Conservation (phyloP, 257 asterid genomes). For the Primulina huaijiensis region DNA sequence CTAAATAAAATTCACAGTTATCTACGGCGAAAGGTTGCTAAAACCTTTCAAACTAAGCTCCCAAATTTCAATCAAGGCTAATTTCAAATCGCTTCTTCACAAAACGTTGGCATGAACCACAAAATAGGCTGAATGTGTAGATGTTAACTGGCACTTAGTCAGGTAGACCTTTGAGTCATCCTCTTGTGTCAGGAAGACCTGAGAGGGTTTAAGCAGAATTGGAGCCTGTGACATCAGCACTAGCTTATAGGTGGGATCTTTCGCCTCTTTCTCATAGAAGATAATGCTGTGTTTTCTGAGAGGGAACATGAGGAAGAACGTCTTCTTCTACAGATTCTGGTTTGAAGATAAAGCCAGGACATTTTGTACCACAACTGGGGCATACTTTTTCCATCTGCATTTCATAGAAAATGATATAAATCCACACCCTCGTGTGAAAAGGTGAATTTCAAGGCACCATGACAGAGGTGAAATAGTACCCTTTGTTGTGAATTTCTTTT, state of each 20-base stretch:
- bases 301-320: conserved; percentile 24
- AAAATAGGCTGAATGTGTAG: conserved; percentile 6
- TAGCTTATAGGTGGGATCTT: conserved; percentile 26
- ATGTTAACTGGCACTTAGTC: conserved; percentile 34
- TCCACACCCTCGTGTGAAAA: conserved; percentile 6
- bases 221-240: conserved; percentile 23
- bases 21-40: too few species aligned
- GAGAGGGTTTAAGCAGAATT: conserved; percentile 24
- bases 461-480: conserved; percentile 40
- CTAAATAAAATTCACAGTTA: too few species aligned
- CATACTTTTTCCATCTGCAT: conserved; percentile 59
- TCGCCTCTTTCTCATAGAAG: conserved; percentile 34
- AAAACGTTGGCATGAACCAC: not conserved
- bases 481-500: conserved; percentile 58
- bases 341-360: conserved; percentile 46
- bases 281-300: conserved; percentile 31
- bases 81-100: not conserved
- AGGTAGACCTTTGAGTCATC: conserved; percentile 51
- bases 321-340: conserved; percentile 42
- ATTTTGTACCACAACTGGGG: conserved; percentile 59
- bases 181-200: conserved; percentile 27
- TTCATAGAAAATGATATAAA: conserved; percentile 3
- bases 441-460: not conserved
- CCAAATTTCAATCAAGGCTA: not conserved
- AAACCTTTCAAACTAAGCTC: too few species aligned